These are phyloP conservation scores for Coemansia sp. DNA, from an alignment of 192 early-diverging fungal species.

Conservation along the genomic window DNA sequence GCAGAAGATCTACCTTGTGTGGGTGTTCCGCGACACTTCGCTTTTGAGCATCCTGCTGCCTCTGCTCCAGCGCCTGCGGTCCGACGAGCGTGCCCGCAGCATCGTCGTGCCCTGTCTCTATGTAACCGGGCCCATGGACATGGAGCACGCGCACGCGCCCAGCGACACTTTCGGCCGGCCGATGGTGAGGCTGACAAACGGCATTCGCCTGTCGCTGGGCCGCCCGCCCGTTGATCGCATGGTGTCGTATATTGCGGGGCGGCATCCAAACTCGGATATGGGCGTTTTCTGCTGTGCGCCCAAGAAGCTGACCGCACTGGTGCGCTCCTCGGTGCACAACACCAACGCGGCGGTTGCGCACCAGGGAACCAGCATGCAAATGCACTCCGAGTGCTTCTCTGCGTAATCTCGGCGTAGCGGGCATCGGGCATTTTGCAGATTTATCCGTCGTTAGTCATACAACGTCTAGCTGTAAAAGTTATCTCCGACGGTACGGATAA, in stretches of 20 bases:
- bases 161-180: slow-evolving; percentile 46
- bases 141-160: slow-evolving; percentile 18
- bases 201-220: slow-evolving; percentile 39
- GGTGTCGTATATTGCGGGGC: slow-evolving; percentile 40
- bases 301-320: slow-evolving; percentile 24
- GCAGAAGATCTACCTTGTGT: slow-evolving; percentile 34
- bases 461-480: no score
- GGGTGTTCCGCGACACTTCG: slow-evolving; percentile 43
- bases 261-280: slow-evolving; percentile 27
- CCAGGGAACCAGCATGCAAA: slow-evolving; percentile 41
- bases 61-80: slow-evolving; percentile 25
- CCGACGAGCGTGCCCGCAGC: slow-evolving; percentile 21
- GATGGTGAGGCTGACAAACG: slow-evolving; percentile 40
- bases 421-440: no score
- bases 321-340: slow-evolving; percentile 39
- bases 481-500: no score
- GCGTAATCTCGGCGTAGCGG: no score
- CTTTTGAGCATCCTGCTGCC: slow-evolving; percentile 27
- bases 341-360: slow-evolving; percentile 41
- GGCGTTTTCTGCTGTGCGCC: slow-evolving; percentile 47
- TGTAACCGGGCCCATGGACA: slow-evolving; percentile 28
- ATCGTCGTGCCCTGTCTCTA: slow-evolving; percentile 45
- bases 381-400: slow-evolving; percentile 46
- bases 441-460: no score
- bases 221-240: slow-evolving; percentile 38